Base-by-base conservation (phyloP, 108 stramenopile species). In the Skeletonema tropicum region DNA sequence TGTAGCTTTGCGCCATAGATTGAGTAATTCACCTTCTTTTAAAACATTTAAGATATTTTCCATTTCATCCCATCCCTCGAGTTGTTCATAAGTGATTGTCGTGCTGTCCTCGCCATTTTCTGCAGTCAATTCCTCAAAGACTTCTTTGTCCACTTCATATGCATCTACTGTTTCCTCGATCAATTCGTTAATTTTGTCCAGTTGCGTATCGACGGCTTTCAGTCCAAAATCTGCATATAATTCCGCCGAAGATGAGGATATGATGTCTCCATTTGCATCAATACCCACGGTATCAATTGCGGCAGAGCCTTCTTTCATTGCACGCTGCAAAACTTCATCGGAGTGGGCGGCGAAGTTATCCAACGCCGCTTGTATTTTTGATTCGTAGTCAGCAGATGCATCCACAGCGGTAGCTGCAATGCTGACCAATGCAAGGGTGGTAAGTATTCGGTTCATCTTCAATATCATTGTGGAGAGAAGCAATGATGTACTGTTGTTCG, bases 301-400 rank as follows among this genome's bases (percentile, higher is more conserved):
- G 11, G 38, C 38, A 38, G 8, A 7, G 17, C 48, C 46, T 3
- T 36, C 64, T 19, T 38, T 15, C 25, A 73, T 5, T 5, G 64
- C 33, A 33, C 12, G 13, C 12, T 73, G 14, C 32, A 73, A 26
- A 6, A 73, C 39, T 9, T 57, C 31, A 3, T 64, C 33, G 2
- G 73, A 52, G 13, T 57, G 48, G 7, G 33, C 13, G 13, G 39
- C 41, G 35, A 33, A 73, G 55, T 65, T 31, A 4, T 35, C 23
- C 25, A 73, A 7, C 1, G 73, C 73, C 73, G 49, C 23, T 13
- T 52, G 32, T 7, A 73, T 45, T 57, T 42, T 57, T 49, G 52
- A 25, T 38, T 73, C 73, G 21, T 64, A 73, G 5, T 60, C 48
- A 10, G 32, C 32, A 31, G 15, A 5, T 48, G 48, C 48, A 19